Evolutionary conservation across 441 rosid genomes (phyloP), one percentile per base, ranked within the genome.

Genomic region (Omphalea diandra): DNA sequence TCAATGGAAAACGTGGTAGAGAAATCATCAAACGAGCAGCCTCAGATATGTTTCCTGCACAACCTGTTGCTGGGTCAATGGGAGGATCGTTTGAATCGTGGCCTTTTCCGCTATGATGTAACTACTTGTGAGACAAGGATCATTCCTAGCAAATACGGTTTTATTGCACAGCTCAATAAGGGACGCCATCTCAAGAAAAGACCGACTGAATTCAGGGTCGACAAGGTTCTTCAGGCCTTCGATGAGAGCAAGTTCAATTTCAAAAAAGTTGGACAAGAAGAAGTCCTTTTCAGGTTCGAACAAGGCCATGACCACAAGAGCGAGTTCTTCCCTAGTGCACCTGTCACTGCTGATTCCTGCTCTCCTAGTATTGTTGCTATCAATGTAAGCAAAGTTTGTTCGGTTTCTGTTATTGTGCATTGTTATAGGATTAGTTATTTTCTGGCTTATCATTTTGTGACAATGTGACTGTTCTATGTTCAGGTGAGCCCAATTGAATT

Each of bases 401-500:
- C n/a, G n/a, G n/a, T n/a, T n/a, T n/a, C n/a, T 38, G 33, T 58
- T 40, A 50, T 57, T 35, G 36, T 41, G 38, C 27, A 47, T 33
- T 27, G 32, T 7, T 49, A 38, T 14, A 49, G 38, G 26, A 18
- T 66, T 27, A 20, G 26, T n/a, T 32, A 0, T 32, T 11, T 43
- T 33, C 35, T 67, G 7, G 2, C 36, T 27, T 18, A 12, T n/a
- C n/a, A n/a, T n/a, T n/a, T 18, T 53, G 5, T 10, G 47, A 40
- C 49, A 40, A 11, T 40, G 12, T 1, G 44, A 40, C 12, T 27
- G 15, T 64, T 4, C 2, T 20, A 33, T 31, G 52, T 17, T 58
- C 86, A 93, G 98, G 98, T 93, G 43, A 93, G 98, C 72, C 97
- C 98, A 0, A 93, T 93, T 26, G 98, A 93, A 74, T 93, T 90